A percentile compares a stretch with the other conserved stretches of the same genome.
Evolutionary conservation across 1,139 yeast species (phyloP).

Genomic region (Yamadazyma buinensis): DNA sequence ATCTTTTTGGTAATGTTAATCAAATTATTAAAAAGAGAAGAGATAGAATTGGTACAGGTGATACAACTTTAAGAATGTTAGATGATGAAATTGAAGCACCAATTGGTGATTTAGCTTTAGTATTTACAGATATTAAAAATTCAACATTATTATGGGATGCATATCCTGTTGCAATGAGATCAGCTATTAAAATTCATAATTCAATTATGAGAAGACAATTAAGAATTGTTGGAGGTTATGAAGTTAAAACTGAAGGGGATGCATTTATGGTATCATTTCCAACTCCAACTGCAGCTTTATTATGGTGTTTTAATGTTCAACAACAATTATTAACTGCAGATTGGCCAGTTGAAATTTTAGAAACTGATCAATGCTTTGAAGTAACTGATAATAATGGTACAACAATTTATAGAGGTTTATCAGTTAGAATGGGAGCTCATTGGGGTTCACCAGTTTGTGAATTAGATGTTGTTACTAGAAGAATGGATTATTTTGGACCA

Average conservation of each 20-base stretch:
- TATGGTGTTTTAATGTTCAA: slow-evolving; percentile 95
- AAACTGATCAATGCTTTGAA: slow-evolving; percentile 80
- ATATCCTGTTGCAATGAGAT: slow-evolving; percentile 90
- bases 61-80: slow-evolving; percentile 73
- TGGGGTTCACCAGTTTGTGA: slow-evolving; percentile 99
- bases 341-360: slow-evolving; percentile 94
- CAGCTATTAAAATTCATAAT: slow-evolving; percentile 93
- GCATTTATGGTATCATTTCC: slow-evolving; percentile 99
- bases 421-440: slow-evolving; percentile 97
- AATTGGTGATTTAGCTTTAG: slow-evolving; percentile 89
- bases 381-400: slow-evolving; percentile 65
- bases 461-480: slow-evolving; percentile 85
- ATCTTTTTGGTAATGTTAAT: slow-evolving; percentile 34
- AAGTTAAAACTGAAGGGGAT: slow-evolving; percentile 98
- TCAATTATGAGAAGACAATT: slow-evolving; percentile 91
- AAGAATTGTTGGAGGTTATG: slow-evolving; percentile 93
- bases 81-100: slow-evolving; percentile 96
- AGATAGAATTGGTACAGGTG: slow-evolving; percentile 71
- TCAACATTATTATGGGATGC: slow-evolving; percentile 94
- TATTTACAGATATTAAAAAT: slow-evolving; percentile 94
- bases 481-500: slow-evolving; percentile 99
- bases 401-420: slow-evolving; percentile 76
- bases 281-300: slow-evolving; percentile 81
- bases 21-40: slow-evolving; percentile 44
- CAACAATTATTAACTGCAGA: slow-evolving; percentile 76